Conservation (phyloP, 2,329 filamentous ascomycete species). For the Seiridium unicorne region DNA sequence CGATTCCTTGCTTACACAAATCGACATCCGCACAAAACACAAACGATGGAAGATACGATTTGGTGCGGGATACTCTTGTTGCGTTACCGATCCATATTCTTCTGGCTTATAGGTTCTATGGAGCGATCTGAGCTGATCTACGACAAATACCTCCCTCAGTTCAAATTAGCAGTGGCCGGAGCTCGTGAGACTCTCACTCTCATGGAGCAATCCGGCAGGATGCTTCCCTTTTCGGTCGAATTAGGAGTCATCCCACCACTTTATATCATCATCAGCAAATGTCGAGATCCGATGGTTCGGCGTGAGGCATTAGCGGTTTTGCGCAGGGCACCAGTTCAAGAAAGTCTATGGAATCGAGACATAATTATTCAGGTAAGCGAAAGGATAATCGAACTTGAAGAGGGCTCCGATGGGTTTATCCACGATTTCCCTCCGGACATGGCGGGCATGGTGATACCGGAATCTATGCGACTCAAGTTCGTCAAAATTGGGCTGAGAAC, state of each 20-base stretch:
- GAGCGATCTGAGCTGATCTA: neutral
- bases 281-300: neutral
- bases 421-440: neutral
- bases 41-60: neutral
- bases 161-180: neutral
- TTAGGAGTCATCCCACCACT: neutral
- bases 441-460: neutral
- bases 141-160: neutral
- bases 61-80: neutral
- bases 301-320: neutral
- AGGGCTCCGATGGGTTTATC: neutral
- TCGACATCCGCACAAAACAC: neutral
- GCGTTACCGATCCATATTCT: neutral
- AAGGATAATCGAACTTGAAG: neutral
- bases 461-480: neutral
- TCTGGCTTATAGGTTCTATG: neutral
- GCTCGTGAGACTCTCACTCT: neutral
- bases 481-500: conserved; percentile 1
- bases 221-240: neutral
- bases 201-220: neutral
- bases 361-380: neutral
- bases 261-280: neutral
- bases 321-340: neutral
- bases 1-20: neutral
- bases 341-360: conserved; percentile 2